These are phyloP conservation scores for Begonia loranthoides DNA, from an alignment of 306 rosid species.

Conservation along the genomic window DNA sequence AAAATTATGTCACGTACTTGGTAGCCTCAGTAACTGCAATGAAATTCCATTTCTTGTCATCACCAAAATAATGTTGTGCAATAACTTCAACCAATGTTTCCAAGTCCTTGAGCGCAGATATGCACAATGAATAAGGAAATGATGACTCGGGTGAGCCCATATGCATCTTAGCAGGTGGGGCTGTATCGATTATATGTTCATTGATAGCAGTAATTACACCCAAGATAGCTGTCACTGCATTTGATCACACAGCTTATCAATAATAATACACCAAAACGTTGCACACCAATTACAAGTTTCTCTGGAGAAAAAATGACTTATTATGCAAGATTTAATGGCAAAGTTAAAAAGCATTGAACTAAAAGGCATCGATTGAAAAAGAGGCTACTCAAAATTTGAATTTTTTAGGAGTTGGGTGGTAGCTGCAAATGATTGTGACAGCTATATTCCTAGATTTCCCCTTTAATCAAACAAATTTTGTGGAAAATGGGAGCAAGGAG, in stretches of 20 bases:
- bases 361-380: slow-evolving; percentile 2
- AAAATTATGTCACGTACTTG: slow-evolving; percentile 45
- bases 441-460: background rate
- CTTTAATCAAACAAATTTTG: background rate
- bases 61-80: slow-evolving; percentile 77
- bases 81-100: slow-evolving; percentile 87
- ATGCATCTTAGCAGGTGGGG: slow-evolving; percentile 25
- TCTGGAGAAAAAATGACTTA: background rate
- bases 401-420: no score
- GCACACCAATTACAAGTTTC: no score
- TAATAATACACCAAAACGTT: slow-evolving; percentile 4
- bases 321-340: background rate
- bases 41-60: slow-evolving; percentile 86
- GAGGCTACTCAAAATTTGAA: no score
- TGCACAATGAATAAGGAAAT: slow-evolving; percentile 70
- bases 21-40: slow-evolving; percentile 72
- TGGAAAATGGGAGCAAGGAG: slow-evolving; percentile 3
- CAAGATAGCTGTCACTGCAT: slow-evolving; percentile 67
- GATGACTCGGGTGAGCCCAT: slow-evolving; percentile 32
- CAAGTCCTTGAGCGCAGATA: slow-evolving; percentile 83
- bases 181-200: slow-evolving; percentile 64
- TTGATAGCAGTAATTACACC: slow-evolving; percentile 86
- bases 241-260: slow-evolving; percentile 13
- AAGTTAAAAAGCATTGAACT: background rate
- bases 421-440: no score